phyloP scores from a whole-genome alignment of 306 rosid species.

The Quercus berberidifolia region DNA sequence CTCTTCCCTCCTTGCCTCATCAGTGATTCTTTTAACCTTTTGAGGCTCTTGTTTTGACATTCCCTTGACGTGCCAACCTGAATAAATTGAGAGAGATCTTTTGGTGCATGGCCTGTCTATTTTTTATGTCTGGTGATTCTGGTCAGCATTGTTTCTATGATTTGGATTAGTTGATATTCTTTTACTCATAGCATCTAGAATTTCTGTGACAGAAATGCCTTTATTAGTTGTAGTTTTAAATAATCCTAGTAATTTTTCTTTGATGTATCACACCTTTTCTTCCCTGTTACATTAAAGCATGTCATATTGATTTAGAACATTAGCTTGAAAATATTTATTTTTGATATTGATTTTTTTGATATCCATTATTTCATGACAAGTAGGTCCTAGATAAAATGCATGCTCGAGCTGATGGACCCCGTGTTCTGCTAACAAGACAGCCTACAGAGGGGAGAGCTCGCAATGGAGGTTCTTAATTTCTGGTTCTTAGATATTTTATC shows the following conservation, averaged over 20 bases:
- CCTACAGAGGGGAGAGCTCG: conserved; percentile 96
- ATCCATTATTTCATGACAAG: conserved; percentile 14
- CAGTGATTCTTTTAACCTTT: not conserved
- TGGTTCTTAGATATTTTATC: conserved; percentile 4
- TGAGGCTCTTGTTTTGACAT: not conserved
- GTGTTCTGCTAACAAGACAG: conserved; percentile 72
- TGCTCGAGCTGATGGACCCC: conserved; percentile 90
- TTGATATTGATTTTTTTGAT: not conserved
- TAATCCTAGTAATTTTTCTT: not conserved
- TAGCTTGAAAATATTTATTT: not conserved
- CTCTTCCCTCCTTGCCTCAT: not conserved
- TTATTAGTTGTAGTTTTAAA: not conserved
- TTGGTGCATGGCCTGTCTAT: not conserved
- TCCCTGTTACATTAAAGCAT: not conserved
- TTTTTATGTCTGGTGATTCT: not conserved
- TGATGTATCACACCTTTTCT: not conserved
- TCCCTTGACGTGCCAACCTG: not conserved
- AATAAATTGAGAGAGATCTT: not conserved
- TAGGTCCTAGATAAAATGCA: conserved; percentile 97
- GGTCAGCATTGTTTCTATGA: not conserved
- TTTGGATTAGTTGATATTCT: not conserved
- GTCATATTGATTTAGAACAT: not conserved
- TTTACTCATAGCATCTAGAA: not conserved
- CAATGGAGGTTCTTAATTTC: conserved; percentile 69
- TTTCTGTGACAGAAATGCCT: not conserved